Evolutionary conservation across 2,329 filamentous ascomycete genomes (phyloP).

Genomic region (Nannizziopsis arthrosporioides): DNA sequence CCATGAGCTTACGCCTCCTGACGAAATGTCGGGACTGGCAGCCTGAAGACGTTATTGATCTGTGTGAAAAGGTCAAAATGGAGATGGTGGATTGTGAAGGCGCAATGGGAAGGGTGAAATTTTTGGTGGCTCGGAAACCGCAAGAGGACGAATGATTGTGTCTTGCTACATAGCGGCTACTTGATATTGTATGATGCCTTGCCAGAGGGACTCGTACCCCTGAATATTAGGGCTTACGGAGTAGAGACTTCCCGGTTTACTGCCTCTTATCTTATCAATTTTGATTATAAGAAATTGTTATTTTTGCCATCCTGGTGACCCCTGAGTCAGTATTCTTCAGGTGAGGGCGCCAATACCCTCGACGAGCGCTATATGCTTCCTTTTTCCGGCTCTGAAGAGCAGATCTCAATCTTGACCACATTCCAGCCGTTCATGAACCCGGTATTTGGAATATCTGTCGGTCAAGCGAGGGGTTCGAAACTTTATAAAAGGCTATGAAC

Average conservation of each 20-base stretch:
- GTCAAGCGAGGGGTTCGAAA: too few species aligned
- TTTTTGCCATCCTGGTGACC: too few species aligned
- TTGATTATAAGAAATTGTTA: too few species aligned
- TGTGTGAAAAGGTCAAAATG: slow-evolving; percentile 30
- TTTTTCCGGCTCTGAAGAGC: not conserved
- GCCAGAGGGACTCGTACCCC: not conserved
- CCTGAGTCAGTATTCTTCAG: too few species aligned
- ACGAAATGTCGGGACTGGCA: slow-evolving; percentile 27
- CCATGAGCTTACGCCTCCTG: slow-evolving; percentile 27
- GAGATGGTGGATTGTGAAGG: slow-evolving; percentile 25
- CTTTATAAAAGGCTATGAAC: too few species aligned
- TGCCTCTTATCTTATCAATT: too few species aligned
- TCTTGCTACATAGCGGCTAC: not conserved
- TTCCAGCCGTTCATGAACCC: too few species aligned
- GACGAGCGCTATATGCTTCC: too few species aligned
- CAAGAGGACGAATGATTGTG: not conserved
- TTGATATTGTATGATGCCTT: not conserved
- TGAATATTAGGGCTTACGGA: too few species aligned
- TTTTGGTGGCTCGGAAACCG: slow-evolving; percentile 25
- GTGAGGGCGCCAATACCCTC: too few species aligned
- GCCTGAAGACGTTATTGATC: slow-evolving; percentile 24
- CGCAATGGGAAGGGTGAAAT: slow-evolving; percentile 20
- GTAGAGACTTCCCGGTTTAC: too few species aligned
- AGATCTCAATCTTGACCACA: not conserved
- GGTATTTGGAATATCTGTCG: too few species aligned